Base-by-base conservation (phyloP, 1,284 basidiomycete genomes). In the Ustanciosporium gigantosporum region DNA sequence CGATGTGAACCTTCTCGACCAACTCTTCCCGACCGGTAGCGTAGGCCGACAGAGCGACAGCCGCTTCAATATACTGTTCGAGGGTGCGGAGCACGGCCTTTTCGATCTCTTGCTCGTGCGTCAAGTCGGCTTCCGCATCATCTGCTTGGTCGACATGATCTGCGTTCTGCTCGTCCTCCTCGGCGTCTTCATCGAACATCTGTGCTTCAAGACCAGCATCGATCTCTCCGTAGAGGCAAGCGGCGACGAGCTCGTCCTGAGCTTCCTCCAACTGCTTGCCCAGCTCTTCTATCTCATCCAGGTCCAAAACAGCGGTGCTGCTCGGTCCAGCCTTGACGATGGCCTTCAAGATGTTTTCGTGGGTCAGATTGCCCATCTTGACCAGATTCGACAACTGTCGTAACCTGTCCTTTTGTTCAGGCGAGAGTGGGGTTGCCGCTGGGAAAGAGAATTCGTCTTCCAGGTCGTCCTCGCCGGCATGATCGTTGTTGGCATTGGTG, bases 211-310 rank as follows among this genome's bases (percentile, higher is more conserved):
- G 50, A 11, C 61, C 61, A 4, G 61, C 61, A 27, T 65, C 50
- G 5, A 42, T 49, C 31, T 62, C 68, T 5, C 57, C 69, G 20
- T 67, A 69, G 19, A 71, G 40, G 13, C 49, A 60, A 4, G 66
- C 50, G 4, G 66, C 62, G 4, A 67, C 65, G 2, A 71, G 47
- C 20, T 71, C 64, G 32, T 71, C 69, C 41, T 71, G 69, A 4
- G 66, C 46, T 34, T 68, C 62, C 29, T 58, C 60, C 14, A 71
- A 42, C 35, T 49, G 59, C 36, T 56, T 55, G 15, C 58, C 53
- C 8, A 56, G 40, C 31, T 62, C 55, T n/a, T 62, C 62, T 5
- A 60, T 53, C 20, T 56, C 46, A 31, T 69, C 66, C 13, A 55
- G 41, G 23, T 69, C 66, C 25, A 62, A 2, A 3, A 19, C 35